Conservation (phyloP, 345 rosid species). For the Raphanus sativus region DNA sequence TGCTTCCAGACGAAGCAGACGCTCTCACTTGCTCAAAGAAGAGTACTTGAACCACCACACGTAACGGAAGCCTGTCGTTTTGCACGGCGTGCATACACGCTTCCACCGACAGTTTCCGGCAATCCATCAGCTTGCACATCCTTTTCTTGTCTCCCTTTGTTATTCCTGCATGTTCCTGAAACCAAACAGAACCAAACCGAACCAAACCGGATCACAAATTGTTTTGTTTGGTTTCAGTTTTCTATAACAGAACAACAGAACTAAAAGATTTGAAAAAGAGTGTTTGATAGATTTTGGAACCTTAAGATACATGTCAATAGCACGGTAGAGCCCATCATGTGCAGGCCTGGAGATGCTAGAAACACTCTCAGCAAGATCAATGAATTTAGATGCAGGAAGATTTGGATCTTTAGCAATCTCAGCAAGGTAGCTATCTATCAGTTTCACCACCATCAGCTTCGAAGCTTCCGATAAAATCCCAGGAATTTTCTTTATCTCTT, state of each 20-base stretch:
- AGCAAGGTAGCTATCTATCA: constrained; percentile 71
- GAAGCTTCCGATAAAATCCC: constrained; percentile 82
- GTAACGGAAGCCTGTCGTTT: constrained; percentile 75
- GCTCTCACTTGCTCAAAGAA: constrained; percentile 79
- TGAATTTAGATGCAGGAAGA: constrained; percentile 54
- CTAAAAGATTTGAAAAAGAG: background rate
- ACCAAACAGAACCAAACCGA: background rate
- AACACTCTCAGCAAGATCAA: constrained; percentile 68
- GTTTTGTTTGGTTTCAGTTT: background rate
- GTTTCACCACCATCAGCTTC: constrained; percentile 79
- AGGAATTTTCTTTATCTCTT: constrained; percentile 39
- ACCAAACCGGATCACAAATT: background rate
- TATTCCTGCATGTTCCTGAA: constrained; percentile 69
- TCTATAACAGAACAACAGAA: background rate
- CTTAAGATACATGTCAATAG: constrained; percentile 79
- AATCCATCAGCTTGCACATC: constrained; percentile 87
- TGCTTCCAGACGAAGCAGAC: constrained; percentile 74
- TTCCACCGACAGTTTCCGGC: constrained; percentile 78
- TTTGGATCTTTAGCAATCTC: constrained; percentile 76
- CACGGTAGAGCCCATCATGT: constrained; percentile 82
- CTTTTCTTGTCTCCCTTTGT: constrained; percentile 79
- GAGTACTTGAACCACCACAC: constrained; percentile 78
- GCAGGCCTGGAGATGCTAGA: constrained; percentile 64
- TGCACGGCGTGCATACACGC: constrained; percentile 89
- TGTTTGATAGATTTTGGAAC: constrained; percentile 33